Evolutionary conservation across 2,329 filamentous ascomycete genomes (phyloP), one percentile per base, ranked within the genome.

Genomic region (Pseudopyrenochaeta lycopersici): DNA sequence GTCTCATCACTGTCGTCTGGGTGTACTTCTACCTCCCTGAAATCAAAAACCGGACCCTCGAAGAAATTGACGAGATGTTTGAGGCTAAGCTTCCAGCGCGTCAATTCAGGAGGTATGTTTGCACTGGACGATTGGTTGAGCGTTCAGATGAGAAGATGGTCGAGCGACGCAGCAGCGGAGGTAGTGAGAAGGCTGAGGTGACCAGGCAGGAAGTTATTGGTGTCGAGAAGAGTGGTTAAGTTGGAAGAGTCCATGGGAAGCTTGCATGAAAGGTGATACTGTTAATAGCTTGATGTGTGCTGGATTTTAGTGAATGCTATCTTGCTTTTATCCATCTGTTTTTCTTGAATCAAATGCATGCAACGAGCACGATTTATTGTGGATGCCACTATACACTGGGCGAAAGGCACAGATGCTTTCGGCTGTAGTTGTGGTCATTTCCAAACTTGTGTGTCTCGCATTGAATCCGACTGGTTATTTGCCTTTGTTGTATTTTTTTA

Each of bases 21-120:
- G 67, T 66, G 18, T 75, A 60, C 59, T 67, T 71, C 49, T 73
- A 62, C 55, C 58, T 72, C 0, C 67, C 68, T 1, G 70, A 73
- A 44, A 71, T 72, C 55, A 75, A 82, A 23, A 84, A 76, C 60
- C 58, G 70, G 7, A 72, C 68, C 1, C 63, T 73, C 3, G 70
- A 73, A 30, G 70, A 73, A 18, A 67, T 73, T 14, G 68, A 72
- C 21, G 69, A 72, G 60, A 72, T 73, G 69, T 73, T 73, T 39
- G 69, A 72, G 44, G 67, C 65, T 11, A 61, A 46, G 18, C 56
- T 72, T 1, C 56, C 68, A 1, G 69, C 69, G n/a, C 55, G 67
- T 41, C 63, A 70, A 55, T 73, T 73, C 49, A 62, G 69, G 17
- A 66, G 69, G 49, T 72, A 72, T 45, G 64, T 71, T 1, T 73